Conservation (phyloP, 2,329 filamentous ascomycete species). For the Chalaropsis ovoidea region DNA sequence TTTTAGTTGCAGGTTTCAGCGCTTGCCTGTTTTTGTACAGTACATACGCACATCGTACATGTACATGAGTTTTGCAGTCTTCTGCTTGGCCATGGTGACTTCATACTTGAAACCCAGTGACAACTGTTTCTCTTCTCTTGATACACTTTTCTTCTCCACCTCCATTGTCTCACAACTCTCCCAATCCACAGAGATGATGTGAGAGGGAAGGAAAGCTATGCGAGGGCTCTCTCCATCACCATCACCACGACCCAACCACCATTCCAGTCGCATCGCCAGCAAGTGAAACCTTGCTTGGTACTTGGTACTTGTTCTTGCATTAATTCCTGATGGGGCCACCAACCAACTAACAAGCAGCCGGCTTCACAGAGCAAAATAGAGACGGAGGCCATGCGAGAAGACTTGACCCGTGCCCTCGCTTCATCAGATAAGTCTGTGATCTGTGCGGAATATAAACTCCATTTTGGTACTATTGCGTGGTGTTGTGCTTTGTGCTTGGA, state of each 20-base stretch:
- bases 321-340: not conserved
- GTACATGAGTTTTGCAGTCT: too few species aligned
- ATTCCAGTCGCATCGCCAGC: too few species aligned
- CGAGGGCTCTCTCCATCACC: too few species aligned
- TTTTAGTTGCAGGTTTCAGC: not conserved
- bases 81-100: too few species aligned
- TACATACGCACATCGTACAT: not conserved
- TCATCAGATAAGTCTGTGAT: not conserved
- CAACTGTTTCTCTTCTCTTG: too few species aligned
- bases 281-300: too few species aligned
- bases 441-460: not conserved
- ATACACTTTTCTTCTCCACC: too few species aligned
- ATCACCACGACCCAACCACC: too few species aligned
- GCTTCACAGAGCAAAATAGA: not conserved
- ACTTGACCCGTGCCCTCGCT: not conserved
- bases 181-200: too few species aligned
- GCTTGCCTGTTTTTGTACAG: not conserved
- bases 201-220: too few species aligned
- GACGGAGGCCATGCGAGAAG: not conserved
- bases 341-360: not conserved
- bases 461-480: not conserved
- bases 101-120: too few species aligned
- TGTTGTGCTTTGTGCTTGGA: conserved; percentile 2
- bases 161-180: too few species aligned
- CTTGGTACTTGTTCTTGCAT: not conserved